Evolutionary conservation across 805 yeast genomes (phyloP).

Genomic region (Wickerhamiella kurtzmanii): DNA sequence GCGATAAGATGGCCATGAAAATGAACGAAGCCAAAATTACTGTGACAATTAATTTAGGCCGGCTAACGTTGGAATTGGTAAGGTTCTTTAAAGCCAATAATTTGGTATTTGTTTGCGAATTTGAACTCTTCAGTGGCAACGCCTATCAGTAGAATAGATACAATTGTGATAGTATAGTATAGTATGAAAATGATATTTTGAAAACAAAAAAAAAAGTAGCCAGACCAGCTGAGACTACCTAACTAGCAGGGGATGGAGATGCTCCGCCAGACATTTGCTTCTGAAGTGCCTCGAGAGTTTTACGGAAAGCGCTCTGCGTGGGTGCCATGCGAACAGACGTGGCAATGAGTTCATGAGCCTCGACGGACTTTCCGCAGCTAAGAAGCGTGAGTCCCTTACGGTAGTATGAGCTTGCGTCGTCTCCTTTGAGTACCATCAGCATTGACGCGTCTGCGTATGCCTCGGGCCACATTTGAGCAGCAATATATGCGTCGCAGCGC

Average conservation of each 20-base stretch:
- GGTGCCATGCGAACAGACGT: constrained; percentile 19
- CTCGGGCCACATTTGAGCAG: constrained; percentile 25
- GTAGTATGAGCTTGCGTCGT: constrained; percentile 24
- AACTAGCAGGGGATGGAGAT: neutral
- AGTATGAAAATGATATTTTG: no score
- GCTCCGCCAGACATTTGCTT: neutral
- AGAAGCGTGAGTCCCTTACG: constrained; percentile 25
- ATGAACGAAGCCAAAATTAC: no score
- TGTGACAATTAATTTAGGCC: no score
- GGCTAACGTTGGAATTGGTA: no score
- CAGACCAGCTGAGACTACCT: neutral
- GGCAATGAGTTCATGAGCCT: constrained; percentile 20
- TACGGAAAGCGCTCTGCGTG: constrained; percentile 13
- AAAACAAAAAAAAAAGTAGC: no score
- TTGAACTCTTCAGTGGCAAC: no score
- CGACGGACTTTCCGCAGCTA: constrained; percentile 17
- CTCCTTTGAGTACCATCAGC: constrained; percentile 23
- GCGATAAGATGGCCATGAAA: no score
- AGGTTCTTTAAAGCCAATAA: no score
- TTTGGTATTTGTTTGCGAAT: no score
- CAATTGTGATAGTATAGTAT: no score
- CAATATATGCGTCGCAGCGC: constrained; percentile 30
- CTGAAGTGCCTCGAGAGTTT: constrained; percentile 14
- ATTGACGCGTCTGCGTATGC: constrained; percentile 29
- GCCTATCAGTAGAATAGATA: no score